A percentile compares a stretch with the other conserved stretches of the same genome.
Evolutionary conservation across 306 rosid species (phyloP).

Genomic region (Cajanus cajan): DNA sequence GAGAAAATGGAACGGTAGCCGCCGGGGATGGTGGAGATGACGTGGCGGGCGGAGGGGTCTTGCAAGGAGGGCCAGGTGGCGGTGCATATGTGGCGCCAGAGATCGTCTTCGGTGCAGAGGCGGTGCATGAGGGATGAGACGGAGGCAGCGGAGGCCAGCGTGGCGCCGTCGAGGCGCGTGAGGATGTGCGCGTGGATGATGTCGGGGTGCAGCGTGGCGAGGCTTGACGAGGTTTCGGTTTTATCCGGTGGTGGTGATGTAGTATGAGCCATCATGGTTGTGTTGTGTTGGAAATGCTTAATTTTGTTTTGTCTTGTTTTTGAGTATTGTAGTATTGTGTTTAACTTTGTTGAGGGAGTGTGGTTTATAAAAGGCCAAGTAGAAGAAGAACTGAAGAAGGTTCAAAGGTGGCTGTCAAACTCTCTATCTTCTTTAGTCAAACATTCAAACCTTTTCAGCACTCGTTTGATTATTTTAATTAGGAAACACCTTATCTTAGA

Average conservation of each 20-base stretch:
- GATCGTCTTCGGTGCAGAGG: conserved; percentile 51
- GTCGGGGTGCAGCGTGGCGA: conserved; percentile 58
- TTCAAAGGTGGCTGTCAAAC: no score
- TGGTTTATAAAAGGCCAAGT: no score
- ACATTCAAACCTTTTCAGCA: no score
- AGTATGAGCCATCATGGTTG: neutral
- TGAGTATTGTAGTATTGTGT: no score
- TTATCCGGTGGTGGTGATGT: neutral
- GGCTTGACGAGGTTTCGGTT: neutral
- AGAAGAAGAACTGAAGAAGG: no score
- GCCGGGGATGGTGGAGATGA: conserved; percentile 53
- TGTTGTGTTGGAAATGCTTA: no score
- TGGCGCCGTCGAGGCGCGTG: conserved; percentile 66
- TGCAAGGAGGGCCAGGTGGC: conserved; percentile 67
- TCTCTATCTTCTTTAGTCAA: no score
- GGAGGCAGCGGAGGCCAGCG: conserved; percentile 53
- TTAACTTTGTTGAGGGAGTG: no score
- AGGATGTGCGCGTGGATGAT: conserved; percentile 67
- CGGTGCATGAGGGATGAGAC: conserved; percentile 52
- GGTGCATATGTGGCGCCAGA: conserved; percentile 62
- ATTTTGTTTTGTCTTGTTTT: no score
- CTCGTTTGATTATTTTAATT: no score
- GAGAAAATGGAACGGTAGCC: conserved; percentile 74
- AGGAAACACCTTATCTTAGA: no score
- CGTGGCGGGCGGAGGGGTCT: conserved; percentile 26